These are phyloP conservation scores for Neofusicoccum parvum DNA, from an alignment of 2,329 filamentous ascomycete species.

Conservation along the genomic window DNA sequence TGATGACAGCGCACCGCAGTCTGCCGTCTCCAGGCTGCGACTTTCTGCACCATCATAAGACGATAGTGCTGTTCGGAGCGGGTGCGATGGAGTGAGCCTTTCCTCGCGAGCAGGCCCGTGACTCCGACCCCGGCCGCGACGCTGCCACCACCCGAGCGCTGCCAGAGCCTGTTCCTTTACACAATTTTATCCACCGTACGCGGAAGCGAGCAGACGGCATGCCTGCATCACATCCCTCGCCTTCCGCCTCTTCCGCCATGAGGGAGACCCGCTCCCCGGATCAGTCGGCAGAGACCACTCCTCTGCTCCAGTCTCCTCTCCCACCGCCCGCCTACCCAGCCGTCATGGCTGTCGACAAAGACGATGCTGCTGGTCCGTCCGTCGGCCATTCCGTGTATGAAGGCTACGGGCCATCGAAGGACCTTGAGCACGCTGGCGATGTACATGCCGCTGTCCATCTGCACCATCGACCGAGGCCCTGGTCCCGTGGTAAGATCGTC, in stretches of 20 bases:
- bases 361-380: neutral
- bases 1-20: neutral
- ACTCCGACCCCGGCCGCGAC: neutral
- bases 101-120: neutral
- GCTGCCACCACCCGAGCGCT: neutral
- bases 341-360: neutral
- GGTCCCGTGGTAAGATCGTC: slow-evolving; percentile 3
- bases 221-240: neutral
- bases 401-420: neutral
- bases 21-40: neutral
- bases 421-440: neutral
- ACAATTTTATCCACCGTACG: neutral
- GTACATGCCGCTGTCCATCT: neutral
- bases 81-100: no score
- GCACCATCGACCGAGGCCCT: neutral
- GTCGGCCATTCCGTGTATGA: neutral
- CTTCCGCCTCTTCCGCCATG: neutral
- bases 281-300: neutral
- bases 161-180: neutral
- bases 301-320: neutral
- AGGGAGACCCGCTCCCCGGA: neutral
- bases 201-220: neutral
- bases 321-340: slow-evolving; percentile 7
- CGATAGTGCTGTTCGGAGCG: neutral
- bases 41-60: neutral